These are phyloP conservation scores for Pichia rugopelliculosa DNA, from an alignment of 805 yeast species.

Conservation along the genomic window DNA sequence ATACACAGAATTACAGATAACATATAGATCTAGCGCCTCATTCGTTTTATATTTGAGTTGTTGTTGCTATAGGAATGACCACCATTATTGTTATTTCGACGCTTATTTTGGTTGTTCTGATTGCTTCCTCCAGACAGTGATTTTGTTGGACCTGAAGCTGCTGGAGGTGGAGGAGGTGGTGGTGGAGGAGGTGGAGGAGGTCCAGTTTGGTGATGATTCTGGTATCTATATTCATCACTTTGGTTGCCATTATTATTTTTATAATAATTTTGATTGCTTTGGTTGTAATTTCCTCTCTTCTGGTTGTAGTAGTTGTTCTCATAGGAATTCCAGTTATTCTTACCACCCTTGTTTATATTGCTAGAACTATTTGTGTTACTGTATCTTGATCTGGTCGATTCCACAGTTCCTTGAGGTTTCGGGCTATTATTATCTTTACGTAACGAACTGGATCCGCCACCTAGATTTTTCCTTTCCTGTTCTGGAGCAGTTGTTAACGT, in stretches of 20 bases:
- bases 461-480: background rate
- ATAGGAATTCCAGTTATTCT: background rate
- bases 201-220: background rate
- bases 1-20: background rate
- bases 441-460: background rate
- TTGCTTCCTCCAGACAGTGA: background rate
- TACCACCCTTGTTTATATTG: background rate
- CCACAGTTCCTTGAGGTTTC: background rate
- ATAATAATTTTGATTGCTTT: background rate
- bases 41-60: background rate
- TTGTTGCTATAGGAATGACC: background rate
- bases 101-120: background rate
- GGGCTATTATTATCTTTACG: background rate
- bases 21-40: background rate
- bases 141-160: no score
- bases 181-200: conserved; percentile 2
- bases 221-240: background rate
- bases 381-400: background rate
- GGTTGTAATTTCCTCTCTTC: background rate
- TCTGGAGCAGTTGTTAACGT: background rate
- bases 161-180: conserved; percentile 5
- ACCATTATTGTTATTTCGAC: background rate
- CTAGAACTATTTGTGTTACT: background rate
- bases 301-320: background rate
- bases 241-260: background rate